These are phyloP conservation scores for Waitea zeae DNA, from an alignment of 1,284 basidiomycete species.

Conservation along the genomic window DNA sequence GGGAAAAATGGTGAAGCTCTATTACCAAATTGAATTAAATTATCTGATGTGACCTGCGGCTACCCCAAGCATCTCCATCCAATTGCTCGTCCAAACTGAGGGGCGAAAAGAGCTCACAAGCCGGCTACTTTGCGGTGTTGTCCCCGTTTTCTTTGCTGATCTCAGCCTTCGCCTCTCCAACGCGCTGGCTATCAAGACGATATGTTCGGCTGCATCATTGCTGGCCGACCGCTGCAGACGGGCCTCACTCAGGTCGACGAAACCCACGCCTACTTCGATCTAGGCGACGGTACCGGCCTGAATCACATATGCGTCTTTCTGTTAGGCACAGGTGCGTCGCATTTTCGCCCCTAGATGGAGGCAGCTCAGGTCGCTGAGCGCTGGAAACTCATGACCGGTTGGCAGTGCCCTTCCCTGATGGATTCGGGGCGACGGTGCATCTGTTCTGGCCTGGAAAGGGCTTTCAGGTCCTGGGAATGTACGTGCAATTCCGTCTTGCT, in stretches of 20 bases:
- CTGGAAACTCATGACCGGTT: too few species aligned
- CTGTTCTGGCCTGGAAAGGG: slow-evolving; percentile 82
- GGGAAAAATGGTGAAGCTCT: too few species aligned
- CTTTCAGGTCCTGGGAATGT: slow-evolving; percentile 82
- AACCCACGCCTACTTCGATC: slow-evolving; percentile 72
- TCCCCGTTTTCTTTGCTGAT: too few species aligned
- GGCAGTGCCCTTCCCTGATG: slow-evolving; percentile 71
- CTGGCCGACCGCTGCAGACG: slow-evolving; percentile 61
- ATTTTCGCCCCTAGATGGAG: too few species aligned
- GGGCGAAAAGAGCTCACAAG: too few species aligned
- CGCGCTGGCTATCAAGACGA: too few species aligned
- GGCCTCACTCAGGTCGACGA: slow-evolving; percentile 66
- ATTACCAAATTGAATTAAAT: too few species aligned
- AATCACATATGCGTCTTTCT: slow-evolving; percentile 87
- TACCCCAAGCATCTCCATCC: too few species aligned
- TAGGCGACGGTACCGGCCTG: slow-evolving; percentile 60
- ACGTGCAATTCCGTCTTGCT: slow-evolving; percentile 14
- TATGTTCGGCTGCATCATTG: slow-evolving; percentile 68
- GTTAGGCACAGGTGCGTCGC: slow-evolving; percentile 58
- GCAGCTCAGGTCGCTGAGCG: neutral
- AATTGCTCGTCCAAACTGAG: too few species aligned
- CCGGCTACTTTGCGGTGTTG: too few species aligned
- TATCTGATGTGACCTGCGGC: too few species aligned
- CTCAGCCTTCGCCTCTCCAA: too few species aligned
- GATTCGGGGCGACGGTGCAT: slow-evolving; percentile 81